These are phyloP conservation scores for Maudiozyma bulderi DNA, from an alignment of 805 yeast genomes.

Conservation along the genomic window DNA sequence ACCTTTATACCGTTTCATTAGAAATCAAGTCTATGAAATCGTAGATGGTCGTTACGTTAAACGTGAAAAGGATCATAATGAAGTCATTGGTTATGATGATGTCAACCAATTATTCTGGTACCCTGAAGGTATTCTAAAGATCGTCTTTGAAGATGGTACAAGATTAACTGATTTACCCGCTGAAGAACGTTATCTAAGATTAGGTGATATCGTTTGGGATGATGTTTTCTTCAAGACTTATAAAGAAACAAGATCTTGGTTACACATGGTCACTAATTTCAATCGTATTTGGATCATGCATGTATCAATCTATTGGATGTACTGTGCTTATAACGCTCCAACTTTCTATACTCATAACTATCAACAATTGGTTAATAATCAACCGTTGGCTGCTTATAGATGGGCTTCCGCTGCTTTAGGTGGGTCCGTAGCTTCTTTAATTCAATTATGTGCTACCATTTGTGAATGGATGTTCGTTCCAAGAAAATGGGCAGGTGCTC, in stretches of 20 bases:
- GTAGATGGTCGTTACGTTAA: slow-evolving; percentile 73
- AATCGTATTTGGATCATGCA: slow-evolving; percentile 98
- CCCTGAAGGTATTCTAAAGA: slow-evolving; percentile 95
- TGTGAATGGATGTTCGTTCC: slow-evolving; percentile 96
- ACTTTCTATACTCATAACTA: slow-evolving; percentile 82
- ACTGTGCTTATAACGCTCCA: slow-evolving; percentile 86
- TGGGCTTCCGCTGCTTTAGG: slow-evolving; percentile 93
- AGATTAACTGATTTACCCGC: slow-evolving; percentile 83
- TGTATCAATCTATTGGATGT: slow-evolving; percentile 86
- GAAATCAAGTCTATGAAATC: slow-evolving; percentile 75
- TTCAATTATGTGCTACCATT: slow-evolving; percentile 80
- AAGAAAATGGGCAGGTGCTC: slow-evolving; percentile 98
- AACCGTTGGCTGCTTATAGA: slow-evolving; percentile 79
- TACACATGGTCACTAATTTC: slow-evolving; percentile 88
- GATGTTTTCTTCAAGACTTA: slow-evolving; percentile 92
- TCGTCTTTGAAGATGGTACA: slow-evolving; percentile 70
- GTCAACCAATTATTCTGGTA: slow-evolving; percentile 98
- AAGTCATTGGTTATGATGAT: slow-evolving; percentile 89
- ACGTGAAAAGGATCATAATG: slow-evolving; percentile 78
- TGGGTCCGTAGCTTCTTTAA: slow-evolving; percentile 74
- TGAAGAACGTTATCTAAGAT: slow-evolving; percentile 77
- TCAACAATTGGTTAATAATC: slow-evolving; percentile 70
- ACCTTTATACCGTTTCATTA: slow-evolving; percentile 72
- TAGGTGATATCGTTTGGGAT: slow-evolving; percentile 90
- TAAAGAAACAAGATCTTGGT: slow-evolving; percentile 94